Base-by-base conservation (phyloP, 2,329 filamentous ascomycete species). In the Penicillium sp. region DNA sequence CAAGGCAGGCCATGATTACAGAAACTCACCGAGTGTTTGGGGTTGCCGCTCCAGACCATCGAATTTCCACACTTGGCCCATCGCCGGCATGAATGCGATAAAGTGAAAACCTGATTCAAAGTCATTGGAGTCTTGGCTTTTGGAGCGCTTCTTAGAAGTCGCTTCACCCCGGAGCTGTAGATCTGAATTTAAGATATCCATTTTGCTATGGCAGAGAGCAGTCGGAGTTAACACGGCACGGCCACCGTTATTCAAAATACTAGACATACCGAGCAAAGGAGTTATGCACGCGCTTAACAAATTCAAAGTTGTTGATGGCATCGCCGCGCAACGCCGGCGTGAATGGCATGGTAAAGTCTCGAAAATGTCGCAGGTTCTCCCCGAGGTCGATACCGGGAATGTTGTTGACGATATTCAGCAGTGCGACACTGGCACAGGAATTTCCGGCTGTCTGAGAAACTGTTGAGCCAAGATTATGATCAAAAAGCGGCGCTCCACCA, bases 381-480 rank as follows among this genome's bases (percentile, higher is more conserved):
- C 91, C 90, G 5, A 96, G 79, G 10, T 84, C 74, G 3, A 90
- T 71, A 0, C 76, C 77, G 0, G 82, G 75, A 22, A 85, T 80
- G 66, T 97, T 97, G 82, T 96, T 95, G 65, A 96, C 76, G 54
- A 96, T 95, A 64, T 97, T 97, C 62, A 96, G 81, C 59, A 97
- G 78, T 3, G 94, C 91, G 41, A 96, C 84, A n/a, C 90, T 94
- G 18, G 90, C 94, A 72, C 94, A 99, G 24, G 90, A 87, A 70
- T 95, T 95, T 49, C 83, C 80, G 0, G 85, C 87, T 1, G 89
- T 90, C 86, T 92, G 55, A 11, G 18, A n/a, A 4, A n/a, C 2
- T 10, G 16, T 41, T 48, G 54, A 24, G 39, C 42, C 9, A 38
- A 18, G 24, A 3, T 3, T 22, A 25, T n/a, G 28, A 18, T 11